These are phyloP conservation scores for Boletellus emodensis DNA, from an alignment of 768 basidiomycete genomes.

Conservation along the genomic window DNA sequence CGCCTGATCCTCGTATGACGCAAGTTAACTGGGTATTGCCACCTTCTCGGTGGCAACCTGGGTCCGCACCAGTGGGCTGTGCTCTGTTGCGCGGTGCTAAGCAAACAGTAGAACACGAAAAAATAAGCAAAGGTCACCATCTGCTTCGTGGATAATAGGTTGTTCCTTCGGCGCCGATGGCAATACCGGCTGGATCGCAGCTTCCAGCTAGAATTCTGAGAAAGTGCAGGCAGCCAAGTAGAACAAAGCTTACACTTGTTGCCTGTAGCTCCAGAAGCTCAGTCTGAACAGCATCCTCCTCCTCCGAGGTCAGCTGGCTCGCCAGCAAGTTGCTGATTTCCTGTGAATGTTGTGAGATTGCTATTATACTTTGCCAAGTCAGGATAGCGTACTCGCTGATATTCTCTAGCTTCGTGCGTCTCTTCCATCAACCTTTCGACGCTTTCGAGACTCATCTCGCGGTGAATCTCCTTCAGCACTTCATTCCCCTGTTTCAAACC, in stretches of 20 bases:
- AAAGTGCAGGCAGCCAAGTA: background rate
- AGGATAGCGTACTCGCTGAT: conserved; percentile 64
- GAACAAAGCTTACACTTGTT: conserved; percentile 46
- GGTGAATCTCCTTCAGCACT: conserved; percentile 90
- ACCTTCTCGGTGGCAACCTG: conserved; percentile 10
- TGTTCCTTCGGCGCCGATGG: conserved; percentile 52
- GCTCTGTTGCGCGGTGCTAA: conserved; percentile 10
- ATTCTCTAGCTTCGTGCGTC: conserved; percentile 87
- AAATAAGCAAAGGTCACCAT: conserved; percentile 28
- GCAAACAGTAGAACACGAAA: background rate
- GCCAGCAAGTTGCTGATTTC: conserved; percentile 88
- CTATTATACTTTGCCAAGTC: background rate
- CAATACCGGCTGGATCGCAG: conserved; percentile 35
- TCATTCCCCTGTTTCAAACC: conserved; percentile 92
- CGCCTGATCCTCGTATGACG: background rate
- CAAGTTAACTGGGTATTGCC: conserved; percentile 22
- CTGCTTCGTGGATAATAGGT: conserved; percentile 32
- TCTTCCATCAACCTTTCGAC: conserved; percentile 95
- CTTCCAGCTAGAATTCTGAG: conserved; percentile 27
- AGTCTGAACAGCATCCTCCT: conserved; percentile 89
- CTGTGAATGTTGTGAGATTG: conserved; percentile 40
- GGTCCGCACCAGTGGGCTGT: background rate
- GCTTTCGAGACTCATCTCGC: conserved; percentile 85
- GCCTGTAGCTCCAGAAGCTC: conserved; percentile 72
- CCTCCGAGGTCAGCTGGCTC: conserved; percentile 77